phyloP scores from a whole-genome alignment of 306 rosid species.

The Lotus japonicus region DNA sequence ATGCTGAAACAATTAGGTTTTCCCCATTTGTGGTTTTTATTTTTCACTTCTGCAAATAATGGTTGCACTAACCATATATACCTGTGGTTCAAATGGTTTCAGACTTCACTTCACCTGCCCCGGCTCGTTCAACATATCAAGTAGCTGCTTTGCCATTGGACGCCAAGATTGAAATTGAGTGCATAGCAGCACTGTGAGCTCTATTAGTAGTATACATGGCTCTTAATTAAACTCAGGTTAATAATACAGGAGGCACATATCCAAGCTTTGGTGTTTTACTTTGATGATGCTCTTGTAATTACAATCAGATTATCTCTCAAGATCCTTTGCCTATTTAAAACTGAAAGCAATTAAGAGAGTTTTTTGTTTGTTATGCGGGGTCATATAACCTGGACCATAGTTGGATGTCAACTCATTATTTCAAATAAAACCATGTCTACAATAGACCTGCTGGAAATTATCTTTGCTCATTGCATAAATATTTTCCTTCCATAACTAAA shows the following conservation, averaged over 20 bases:
- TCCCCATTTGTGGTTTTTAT: background rate
- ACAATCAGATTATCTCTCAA: background rate
- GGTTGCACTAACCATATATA: background rate
- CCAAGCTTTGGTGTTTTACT: conserved; percentile 14
- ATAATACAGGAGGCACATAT: conserved; percentile 32
- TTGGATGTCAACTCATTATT: background rate
- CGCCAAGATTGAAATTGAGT: conserved; percentile 95
- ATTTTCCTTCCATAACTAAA: too few species aligned
- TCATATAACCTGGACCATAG: background rate
- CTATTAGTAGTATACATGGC: background rate
- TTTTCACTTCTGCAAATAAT: background rate
- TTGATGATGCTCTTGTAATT: background rate
- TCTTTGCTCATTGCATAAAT: too few species aligned
- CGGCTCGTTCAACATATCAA: conserved; percentile 87
- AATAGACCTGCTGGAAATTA: background rate
- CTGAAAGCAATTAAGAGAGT: background rate
- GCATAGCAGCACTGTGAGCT: conserved; percentile 63
- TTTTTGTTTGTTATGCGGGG: background rate
- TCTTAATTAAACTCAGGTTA: conserved; percentile 16
- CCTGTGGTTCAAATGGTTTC: conserved; percentile 19
- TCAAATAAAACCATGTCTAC: background rate
- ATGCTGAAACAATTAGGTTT: background rate
- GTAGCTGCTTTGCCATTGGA: conserved; percentile 90
- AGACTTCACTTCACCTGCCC: conserved; percentile 79
- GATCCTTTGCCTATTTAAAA: background rate